Base-by-base conservation (phyloP, 805 yeast genomes). In the Cyberlindnera misumaiensis region DNA sequence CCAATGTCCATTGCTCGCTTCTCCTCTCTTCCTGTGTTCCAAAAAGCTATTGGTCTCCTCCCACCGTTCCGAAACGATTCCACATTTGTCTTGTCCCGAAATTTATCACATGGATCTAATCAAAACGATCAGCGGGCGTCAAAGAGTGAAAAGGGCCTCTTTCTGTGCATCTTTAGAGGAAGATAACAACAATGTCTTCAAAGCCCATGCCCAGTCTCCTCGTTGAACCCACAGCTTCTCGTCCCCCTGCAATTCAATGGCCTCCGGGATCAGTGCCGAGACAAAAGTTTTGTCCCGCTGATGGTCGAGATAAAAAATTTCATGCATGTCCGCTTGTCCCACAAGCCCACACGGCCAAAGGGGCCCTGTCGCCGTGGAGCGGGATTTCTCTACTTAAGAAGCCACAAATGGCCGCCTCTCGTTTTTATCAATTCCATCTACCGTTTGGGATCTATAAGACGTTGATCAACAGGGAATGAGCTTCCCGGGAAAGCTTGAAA, bases 251-350 rank as follows among this genome's bases (percentile, higher is more conserved):
- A n/a, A n/a, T n/a, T n/a, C n/a, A n/a, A n/a, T n/a, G n/a, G n/a
- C n/a, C n/a, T n/a, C n/a, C 8, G 24, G 24, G 24, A 20, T 6
- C 8, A 6, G 5, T 20, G 24, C 24, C 24, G 24, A 20, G 24
- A 5, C 24, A 20, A 20, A 20, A 20, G 15, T 13, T 34, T 37
- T 40, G 45, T 39, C 45, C 44, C 37, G 15, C 32, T 48, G 57
- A 53, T 53, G 51, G 49, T 43, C 43, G 30, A 36, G 57, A 51
- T 53, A 52, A 53, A 45, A 45, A 33, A 32, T 46, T 45, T 32
- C 40, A 11, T 28, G 32, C 22, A 35, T 28, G 37, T 28, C 29
- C 35, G 16, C 11, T 13, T 29, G 32, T 29, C 36, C 36, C 30
- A 17, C 27, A 33, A 15, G 17, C 24, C 24, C 24, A 20, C 8